A percentile compares a stretch with the other conserved stretches of the same genome.
Conservation (phyloP, 1,284 basidiomycete species). For the Pseudozyma pruni region DNA sequence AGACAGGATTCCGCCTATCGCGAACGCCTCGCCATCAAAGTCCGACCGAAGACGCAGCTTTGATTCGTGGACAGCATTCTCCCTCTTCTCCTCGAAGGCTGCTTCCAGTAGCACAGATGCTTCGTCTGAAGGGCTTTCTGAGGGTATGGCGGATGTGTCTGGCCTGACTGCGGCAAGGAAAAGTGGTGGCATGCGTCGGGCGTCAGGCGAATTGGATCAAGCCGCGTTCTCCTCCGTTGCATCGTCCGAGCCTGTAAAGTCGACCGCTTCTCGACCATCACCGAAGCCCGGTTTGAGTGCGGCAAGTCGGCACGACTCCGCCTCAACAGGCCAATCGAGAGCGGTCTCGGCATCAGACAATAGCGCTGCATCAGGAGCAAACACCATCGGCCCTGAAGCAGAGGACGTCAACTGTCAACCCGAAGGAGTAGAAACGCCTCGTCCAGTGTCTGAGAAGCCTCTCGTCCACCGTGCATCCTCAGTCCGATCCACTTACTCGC, state of each 20-base stretch:
- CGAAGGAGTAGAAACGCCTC: slow-evolving; percentile 12
- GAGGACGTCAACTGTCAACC: slow-evolving; percentile 22
- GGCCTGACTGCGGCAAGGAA: no score
- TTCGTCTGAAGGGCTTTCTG: neutral
- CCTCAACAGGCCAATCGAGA: neutral
- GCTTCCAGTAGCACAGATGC: neutral
- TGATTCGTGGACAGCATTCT: slow-evolving; percentile 33
- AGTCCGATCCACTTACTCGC: slow-evolving; percentile 4
- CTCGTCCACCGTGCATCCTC: neutral
- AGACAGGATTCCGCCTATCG: slow-evolving; percentile 3
- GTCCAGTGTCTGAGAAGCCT: neutral
- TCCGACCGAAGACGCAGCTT: slow-evolving; percentile 20
- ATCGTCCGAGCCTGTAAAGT: slow-evolving; percentile 4
- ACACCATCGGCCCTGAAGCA: slow-evolving; percentile 3
- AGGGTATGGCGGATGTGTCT: no score
- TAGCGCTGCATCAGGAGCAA: no score
- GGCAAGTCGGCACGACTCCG: slow-evolving; percentile 11
- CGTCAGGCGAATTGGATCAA: neutral
- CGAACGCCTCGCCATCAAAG: slow-evolving; percentile 11
- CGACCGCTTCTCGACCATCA: slow-evolving; percentile 12
- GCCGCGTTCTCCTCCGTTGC: slow-evolving; percentile 2
- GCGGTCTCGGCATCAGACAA: neutral
- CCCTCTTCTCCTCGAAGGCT: slow-evolving; percentile 20
- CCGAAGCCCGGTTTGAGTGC: slow-evolving; percentile 1
- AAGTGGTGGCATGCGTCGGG: no score